Base-by-base conservation (phyloP, 129 eudicot species). In the Solidago caesia region DNA sequence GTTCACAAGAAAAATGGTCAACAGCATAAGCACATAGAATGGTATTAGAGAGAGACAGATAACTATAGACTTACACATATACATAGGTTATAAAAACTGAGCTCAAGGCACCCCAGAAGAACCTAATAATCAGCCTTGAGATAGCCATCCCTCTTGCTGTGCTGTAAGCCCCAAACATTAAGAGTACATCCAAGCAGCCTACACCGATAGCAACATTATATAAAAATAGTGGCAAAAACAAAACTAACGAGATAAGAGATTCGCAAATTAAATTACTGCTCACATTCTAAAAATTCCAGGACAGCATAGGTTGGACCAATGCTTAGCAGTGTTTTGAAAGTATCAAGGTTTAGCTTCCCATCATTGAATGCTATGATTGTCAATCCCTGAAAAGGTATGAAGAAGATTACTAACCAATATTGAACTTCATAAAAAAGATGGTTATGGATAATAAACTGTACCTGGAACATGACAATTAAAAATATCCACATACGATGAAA, bases 401-500 rank as follows among this genome's bases (percentile, higher is more conserved):
- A 48, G 73, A 55, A 49, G 61, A 66, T 71, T 41, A 51, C 26
- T 55, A 80, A 14, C 63, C 15, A 60, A 44, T 45, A 47, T 27
- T 16, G 56, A 26, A 57, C 64, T 39, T 8, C 12, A 21, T 26
- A 7, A 21, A 64, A 41, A 44, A 68, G 16, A n/a, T 68, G 25
- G 4, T n/a, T 25, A 33, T 46, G 70, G 29, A 68, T 52, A 39
- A 44, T 56, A 44, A 73, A 53, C 44, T 33, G 58, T 70, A 94
- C 99, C 99, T 94, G 99, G 81, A 91, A 94, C 99, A 94, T 94
- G 65, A 91, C 87, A 8, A 66, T 81, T 84, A 94, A 82, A 75
- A 94, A 94, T 71, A 94, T 94, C 99, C 99, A 94, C 87, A 94
- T 67, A 62, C 99, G 97, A 81, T 94, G 99, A 76, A 94, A 94